A percentile compares a stretch with the other conserved stretches of the same genome.
Conservation (phyloP, 768 basidiomycete genomes). For the Pulveroboletus sp. region DNA sequence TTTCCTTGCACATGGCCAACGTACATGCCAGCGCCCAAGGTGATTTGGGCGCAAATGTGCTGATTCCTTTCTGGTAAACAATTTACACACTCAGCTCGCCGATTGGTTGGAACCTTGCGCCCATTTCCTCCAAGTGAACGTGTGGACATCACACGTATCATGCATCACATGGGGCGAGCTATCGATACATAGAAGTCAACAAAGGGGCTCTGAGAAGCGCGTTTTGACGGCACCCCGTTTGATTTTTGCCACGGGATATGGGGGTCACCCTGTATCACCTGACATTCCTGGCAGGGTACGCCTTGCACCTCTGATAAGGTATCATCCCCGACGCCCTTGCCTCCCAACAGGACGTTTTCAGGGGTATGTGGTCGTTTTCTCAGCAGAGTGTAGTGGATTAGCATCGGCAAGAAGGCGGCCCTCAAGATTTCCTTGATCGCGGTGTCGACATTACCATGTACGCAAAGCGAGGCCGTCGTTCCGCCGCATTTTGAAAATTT, state of each 20-base stretch:
- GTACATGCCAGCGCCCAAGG: slow-evolving; percentile 48
- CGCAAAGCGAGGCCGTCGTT: neutral
- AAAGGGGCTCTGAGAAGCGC: slow-evolving; percentile 27
- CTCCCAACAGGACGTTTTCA: slow-evolving; percentile 39
- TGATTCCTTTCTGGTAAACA: neutral
- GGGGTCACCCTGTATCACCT: slow-evolving; percentile 40
- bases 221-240: slow-evolving; percentile 43
- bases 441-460: slow-evolving; percentile 22
- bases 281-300: slow-evolving; percentile 21
- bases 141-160: slow-evolving; percentile 51
- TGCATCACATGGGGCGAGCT: slow-evolving; percentile 33
- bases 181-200: slow-evolving; percentile 34
- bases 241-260: slow-evolving; percentile 51
- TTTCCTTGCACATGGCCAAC: slow-evolving; percentile 51
- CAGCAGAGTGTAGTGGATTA: slow-evolving; percentile 42
- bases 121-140: slow-evolving; percentile 50
- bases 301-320: neutral
- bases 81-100: slow-evolving; percentile 37
- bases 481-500: neutral
- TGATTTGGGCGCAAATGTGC: slow-evolving; percentile 3
- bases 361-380: slow-evolving; percentile 48
- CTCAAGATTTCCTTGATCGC: slow-evolving; percentile 31
- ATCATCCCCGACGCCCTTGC: neutral
- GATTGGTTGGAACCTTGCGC: slow-evolving; percentile 61
- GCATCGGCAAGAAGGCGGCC: slow-evolving; percentile 57